A percentile compares a stretch with the other conserved stretches of the same genome.
These are phyloP conservation scores for Fragaria iinumae DNA, from an alignment of 306 rosid genomes.

Conservation along the genomic window DNA sequence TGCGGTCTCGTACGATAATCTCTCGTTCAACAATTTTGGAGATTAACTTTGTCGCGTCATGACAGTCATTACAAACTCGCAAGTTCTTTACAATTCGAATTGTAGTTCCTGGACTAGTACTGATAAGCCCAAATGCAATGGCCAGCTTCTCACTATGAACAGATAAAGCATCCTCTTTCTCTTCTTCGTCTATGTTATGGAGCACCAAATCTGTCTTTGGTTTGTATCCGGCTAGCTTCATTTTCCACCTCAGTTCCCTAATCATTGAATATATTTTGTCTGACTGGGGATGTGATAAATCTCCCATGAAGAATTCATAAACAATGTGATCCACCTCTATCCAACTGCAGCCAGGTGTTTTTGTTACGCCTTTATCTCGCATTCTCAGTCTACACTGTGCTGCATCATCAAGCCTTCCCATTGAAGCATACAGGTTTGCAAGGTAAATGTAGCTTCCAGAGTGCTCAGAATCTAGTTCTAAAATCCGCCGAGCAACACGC, in stretches of 20 bases:
- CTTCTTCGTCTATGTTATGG: slow-evolving; percentile 2
- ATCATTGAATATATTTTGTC: slow-evolving; percentile 1
- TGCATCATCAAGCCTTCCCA: slow-evolving; percentile 1
- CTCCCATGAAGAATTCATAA: not conserved
- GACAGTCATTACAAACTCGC: not conserved
- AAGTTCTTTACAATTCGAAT: not conserved
- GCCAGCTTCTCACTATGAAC: slow-evolving; percentile 2
- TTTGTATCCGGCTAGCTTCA: not conserved
- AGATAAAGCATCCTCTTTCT: not conserved
- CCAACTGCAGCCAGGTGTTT: slow-evolving; percentile 1
- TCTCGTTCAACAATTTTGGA: slow-evolving; percentile 1
- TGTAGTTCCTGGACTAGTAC: not conserved
- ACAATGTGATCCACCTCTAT: not conserved
- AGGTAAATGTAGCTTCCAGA: not conserved
- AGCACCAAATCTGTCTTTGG: slow-evolving; percentile 1
- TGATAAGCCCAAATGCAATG: not conserved
- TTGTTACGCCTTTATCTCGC: slow-evolving; percentile 1
- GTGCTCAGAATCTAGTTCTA: not conserved
- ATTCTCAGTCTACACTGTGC: not conserved
- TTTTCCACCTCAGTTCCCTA: not conserved
- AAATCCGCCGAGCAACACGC: not conserved
- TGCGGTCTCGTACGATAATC: not conserved
- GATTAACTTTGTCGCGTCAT: not conserved
- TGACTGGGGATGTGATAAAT: not conserved
- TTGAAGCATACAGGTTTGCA: not conserved